These are phyloP conservation scores for Coemansia sp. DNA, from an alignment of 192 early-diverging fungal species.

Conservation along the genomic window DNA sequence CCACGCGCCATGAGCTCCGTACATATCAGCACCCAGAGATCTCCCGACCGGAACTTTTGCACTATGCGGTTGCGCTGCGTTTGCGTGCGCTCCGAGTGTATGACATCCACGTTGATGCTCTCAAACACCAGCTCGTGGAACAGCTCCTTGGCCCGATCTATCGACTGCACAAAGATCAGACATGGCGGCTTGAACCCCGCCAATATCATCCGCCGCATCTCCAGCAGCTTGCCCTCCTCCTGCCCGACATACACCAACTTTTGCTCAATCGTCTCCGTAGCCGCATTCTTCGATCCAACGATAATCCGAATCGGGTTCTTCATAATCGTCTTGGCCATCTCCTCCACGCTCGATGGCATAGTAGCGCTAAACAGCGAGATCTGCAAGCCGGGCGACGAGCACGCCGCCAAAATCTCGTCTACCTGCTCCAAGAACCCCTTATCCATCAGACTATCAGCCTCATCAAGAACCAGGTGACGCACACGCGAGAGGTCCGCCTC, in stretches of 20 bases:
- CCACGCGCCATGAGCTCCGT: constrained; percentile 98
- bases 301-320: constrained; percentile 84
- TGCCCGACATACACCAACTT: constrained; percentile 88
- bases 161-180: constrained; percentile 96
- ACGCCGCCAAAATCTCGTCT: constrained; percentile 86
- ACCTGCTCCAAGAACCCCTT: constrained; percentile 87
- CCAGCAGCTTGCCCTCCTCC: constrained; percentile 93
- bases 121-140: constrained; percentile 97
- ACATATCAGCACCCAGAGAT: constrained; percentile 94
- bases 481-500: constrained; percentile 79
- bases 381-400: constrained; percentile 72
- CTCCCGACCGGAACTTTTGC: constrained; percentile 85
- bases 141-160: constrained; percentile 95
- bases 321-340: constrained; percentile 94
- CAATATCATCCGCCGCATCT: constrained; percentile 82
- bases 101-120: constrained; percentile 98
- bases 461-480: constrained; percentile 77
- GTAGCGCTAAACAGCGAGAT: constrained; percentile 95
- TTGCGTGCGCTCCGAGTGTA: constrained; percentile 94
- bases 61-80: constrained; percentile 91
- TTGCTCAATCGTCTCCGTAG: constrained; percentile 91
- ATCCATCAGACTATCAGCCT: constrained; percentile 83
- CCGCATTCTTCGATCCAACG: constrained; percentile 88
- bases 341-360: constrained; percentile 86
- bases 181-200: constrained; percentile 88